These are phyloP conservation scores for Hyphopichia wangnamkhiaoensis DNA, from an alignment of 1,139 yeast genomes.

Conservation along the genomic window DNA sequence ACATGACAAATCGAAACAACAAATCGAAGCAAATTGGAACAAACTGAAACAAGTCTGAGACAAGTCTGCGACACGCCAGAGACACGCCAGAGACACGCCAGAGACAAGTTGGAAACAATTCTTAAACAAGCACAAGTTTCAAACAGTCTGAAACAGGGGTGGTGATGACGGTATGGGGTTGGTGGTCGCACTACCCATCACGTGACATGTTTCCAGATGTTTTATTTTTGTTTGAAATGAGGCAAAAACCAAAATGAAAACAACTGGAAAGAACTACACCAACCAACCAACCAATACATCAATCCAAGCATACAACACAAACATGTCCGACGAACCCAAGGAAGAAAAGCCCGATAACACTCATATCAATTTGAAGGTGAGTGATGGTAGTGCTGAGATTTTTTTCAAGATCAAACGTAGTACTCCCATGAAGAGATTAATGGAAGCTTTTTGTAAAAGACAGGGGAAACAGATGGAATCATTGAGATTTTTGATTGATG, in stretches of 20 bases:
- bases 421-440: constrained; percentile 89
- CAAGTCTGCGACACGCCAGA: too few relatives aligned
- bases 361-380: constrained; percentile 90
- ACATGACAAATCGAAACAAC: too few relatives aligned
- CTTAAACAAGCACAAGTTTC: constrained; percentile 1
- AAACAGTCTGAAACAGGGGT: too few relatives aligned
- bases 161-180: too few relatives aligned
- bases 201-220: too few relatives aligned
- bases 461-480: constrained; percentile 87
- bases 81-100: background rate
- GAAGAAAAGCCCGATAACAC: constrained; percentile 65
- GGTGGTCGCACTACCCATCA: too few relatives aligned
- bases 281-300: constrained; percentile 3
- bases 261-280: background rate
- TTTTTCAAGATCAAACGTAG: constrained; percentile 93
- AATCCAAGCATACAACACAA: background rate
- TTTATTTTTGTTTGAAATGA: too few relatives aligned
- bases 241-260: background rate
- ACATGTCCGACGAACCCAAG: constrained; percentile 46
- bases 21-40: too few relatives aligned
- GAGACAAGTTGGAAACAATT: background rate
- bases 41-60: constrained; percentile 8
- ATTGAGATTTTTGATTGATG: constrained; percentile 88
- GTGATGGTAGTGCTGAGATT: constrained; percentile 91
- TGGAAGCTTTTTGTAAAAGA: constrained; percentile 98